Evolutionary conservation across 192 early-diverging fungal genomes (phyloP), one percentile per base, ranked within the genome.

Genomic region (Backusella tarrabulga): DNA sequence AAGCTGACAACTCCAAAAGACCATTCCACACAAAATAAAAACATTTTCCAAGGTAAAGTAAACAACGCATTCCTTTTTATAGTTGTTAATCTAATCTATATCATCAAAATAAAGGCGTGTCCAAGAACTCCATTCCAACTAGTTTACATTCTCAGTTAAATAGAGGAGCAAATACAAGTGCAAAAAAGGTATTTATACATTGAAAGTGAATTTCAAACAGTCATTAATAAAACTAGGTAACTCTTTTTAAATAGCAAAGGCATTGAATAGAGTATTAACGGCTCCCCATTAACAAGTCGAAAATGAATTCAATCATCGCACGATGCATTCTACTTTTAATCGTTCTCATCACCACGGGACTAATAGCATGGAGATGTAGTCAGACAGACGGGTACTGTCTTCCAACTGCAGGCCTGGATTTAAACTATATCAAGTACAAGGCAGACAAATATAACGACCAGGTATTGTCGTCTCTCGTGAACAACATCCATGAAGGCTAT

Each of bases 21-120:
- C 6, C 19, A 69, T 35, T 69, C 68, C n/a, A 36, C 68, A 36
- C 6, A 69, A 21, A 36, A 36, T 38, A 69, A 69, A 38, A 35
- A 69, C 21, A 69, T 69, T 21, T 69, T 69, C n/a, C 34, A 69
- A n/a, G 68, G 68, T 69, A 69, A 23, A 69, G n/a, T 5, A 8
- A 36, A 35, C 2, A 34, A n/a, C 38, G 19, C 34, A n/a, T n/a
- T 69, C 21, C 7, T 69, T 8, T 9, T 35, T 69, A 32, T 21
- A 38, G n/a, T 21, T 36, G 4, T 32, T 32, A 32, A 38, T 21
- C 17, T 35, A 35, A 15, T 21, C 36, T 35, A 11, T 69, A 3
- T 21, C 32, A 32, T 21, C 19, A 69, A 69, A 40, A 69, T n/a
- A 8, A 36, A 69, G 68, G 34, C n/a, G 68, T 69, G 21, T 69